Evolutionary conservation across 345 rosid genomes (phyloP).

Genomic region (Cardamine occulta): DNA sequence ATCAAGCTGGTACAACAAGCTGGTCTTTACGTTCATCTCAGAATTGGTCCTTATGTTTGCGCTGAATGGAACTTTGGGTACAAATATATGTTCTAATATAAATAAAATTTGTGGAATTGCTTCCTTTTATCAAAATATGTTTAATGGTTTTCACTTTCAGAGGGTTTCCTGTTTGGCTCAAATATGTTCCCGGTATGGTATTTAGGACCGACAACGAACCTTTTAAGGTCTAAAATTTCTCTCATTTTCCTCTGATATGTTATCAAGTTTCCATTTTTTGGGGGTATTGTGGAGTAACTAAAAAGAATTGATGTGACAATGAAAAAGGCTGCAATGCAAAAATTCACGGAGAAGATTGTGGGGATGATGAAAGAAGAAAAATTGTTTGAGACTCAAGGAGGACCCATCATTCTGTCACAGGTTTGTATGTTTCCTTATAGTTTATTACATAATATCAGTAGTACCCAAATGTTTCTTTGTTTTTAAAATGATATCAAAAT

Average conservation of each 20-base stretch:
- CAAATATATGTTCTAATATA: background rate
- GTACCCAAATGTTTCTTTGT: background rate
- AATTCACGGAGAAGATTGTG: constrained; percentile 75
- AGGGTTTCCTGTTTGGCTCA: constrained; percentile 66
- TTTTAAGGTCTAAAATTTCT: constrained; percentile 60
- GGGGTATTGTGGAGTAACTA: background rate
- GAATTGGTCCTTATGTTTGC: constrained; percentile 96
- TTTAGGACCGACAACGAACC: constrained; percentile 89
- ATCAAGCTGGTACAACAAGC: constrained; percentile 76
- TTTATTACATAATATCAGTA: constrained; percentile 4
- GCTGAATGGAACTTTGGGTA: constrained; percentile 98
- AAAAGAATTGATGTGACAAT: constrained; percentile 45
- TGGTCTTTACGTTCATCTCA: constrained; percentile 87
- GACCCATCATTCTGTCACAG: constrained; percentile 88
- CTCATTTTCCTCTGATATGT: background rate
- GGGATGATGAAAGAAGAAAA: constrained; percentile 75
- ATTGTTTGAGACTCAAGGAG: constrained; percentile 79
- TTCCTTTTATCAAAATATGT: background rate
- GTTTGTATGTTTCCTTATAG: constrained; percentile 39
- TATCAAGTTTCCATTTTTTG: background rate
- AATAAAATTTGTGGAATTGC: background rate
- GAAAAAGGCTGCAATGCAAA: constrained; percentile 75
- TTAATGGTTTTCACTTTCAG: constrained; percentile 22
- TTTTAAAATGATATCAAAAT: background rate
- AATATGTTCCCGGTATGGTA: constrained; percentile 76